Base-by-base conservation (phyloP, 306 rosid genomes). In the Hippophae gyantsensis region DNA sequence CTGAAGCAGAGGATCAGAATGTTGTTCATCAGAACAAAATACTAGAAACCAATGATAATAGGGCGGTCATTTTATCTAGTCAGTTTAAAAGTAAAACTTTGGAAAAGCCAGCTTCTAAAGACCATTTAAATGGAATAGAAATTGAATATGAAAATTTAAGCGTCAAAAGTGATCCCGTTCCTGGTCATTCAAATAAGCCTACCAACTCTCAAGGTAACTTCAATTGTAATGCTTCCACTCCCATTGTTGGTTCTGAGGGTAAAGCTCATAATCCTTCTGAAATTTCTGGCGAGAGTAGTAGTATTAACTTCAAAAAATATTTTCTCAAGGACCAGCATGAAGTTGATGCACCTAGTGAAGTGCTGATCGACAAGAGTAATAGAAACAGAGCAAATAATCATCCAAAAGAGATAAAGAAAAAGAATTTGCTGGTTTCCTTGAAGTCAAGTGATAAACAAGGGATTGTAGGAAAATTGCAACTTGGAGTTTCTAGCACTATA, bases 1-100 rank as follows among this genome's bases (percentile, higher is more conserved):
- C 72, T 18, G 71, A 68, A 58, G 51, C 72, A 65, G 69, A 81
- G 58, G 82, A 45, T 52, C 67, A 68, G 52, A 67, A 42, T 60
- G 49, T 23, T 50, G 71, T 56, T 67, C 48, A 54, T 56, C 42
- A 65, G 57, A 72, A 62, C 58, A 60, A 69, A 53, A 27, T 57
- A 25, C 61, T 8, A 9, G 56, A 60, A 53, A 38, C 66, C 72
- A 75, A 63, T 57, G 14, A 32, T 40, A 53, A 44, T 69, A 57
- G 32, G 42, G 63, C 13, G 61, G 54, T 43, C 40, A 56, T 56
- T 47, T 54, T 71, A 42, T 40, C 60, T 27, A 66, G 42, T 42
- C 23, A n/a, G 38, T 41, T 43, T 59, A 76, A 61, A 53, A 69
- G 56, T 62, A 63, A 11, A 41, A 69, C 42, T 57, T 66, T 58